These are phyloP conservation scores for Francoa sonchifolia DNA, from an alignment of 441 rosid species.

Conservation along the genomic window DNA sequence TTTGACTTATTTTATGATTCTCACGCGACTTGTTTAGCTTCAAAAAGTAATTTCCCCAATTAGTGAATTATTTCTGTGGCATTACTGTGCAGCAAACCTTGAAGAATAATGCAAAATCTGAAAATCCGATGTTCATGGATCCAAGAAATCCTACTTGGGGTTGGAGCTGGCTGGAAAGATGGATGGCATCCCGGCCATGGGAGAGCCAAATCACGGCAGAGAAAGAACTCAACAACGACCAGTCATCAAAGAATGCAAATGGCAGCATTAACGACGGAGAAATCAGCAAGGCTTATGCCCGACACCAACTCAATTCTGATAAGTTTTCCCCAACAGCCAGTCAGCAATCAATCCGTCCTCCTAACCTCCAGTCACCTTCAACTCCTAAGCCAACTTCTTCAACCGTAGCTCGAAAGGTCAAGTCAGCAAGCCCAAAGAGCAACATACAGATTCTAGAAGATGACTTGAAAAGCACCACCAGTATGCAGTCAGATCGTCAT, in stretches of 20 bases:
- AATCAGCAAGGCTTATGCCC: slow-evolving; percentile 49
- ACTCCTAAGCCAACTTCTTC: slow-evolving; percentile 45
- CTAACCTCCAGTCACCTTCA: slow-evolving; percentile 39
- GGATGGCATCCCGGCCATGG: slow-evolving; percentile 89
- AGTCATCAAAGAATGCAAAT: slow-evolving; percentile 34
- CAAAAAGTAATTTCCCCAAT: too few species aligned
- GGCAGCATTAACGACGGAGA: slow-evolving; percentile 40
- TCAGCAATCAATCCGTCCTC: slow-evolving; percentile 27
- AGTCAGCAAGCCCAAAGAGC: slow-evolving; percentile 41
- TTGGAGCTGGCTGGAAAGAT: slow-evolving; percentile 64
- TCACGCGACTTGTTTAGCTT: too few species aligned
- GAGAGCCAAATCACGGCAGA: slow-evolving; percentile 37
- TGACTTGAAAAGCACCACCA: slow-evolving; percentile 39
- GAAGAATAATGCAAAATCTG: slow-evolving; percentile 37
- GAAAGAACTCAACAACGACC: slow-evolving; percentile 36
- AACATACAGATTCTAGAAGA: slow-evolving; percentile 32
- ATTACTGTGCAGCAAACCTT: slow-evolving; percentile 30
- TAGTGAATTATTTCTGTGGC: slow-evolving; percentile 5
- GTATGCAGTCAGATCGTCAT: slow-evolving; percentile 38
- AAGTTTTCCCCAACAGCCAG: slow-evolving; percentile 39
- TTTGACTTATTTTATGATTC: too few species aligned
- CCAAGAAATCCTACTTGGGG: slow-evolving; percentile 59
- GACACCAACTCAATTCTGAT: slow-evolving; percentile 52
- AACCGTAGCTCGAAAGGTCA: slow-evolving; percentile 32
- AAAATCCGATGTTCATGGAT: slow-evolving; percentile 46